Percentiles rank a stretch among this genome's conserved stretches.
Conservation (phyloP, 352 stramenopile species). For the Phytophthora boehmeriae region DNA sequence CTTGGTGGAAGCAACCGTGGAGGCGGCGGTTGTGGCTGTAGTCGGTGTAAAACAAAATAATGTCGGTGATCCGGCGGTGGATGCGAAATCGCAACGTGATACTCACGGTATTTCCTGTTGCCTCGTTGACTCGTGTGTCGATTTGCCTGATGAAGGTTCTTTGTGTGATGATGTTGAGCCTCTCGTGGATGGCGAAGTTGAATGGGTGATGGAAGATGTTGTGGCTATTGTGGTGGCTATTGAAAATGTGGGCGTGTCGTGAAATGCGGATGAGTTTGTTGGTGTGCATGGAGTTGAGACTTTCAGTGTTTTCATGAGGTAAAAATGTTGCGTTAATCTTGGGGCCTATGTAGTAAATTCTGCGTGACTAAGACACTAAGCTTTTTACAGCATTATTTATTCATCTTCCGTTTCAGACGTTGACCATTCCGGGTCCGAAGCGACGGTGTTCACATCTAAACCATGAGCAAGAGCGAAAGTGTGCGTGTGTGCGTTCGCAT, state of each 20-base stretch:
- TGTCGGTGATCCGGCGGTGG: neutral
- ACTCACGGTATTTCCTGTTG: no score
- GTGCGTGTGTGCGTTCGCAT: conserved; percentile 95
- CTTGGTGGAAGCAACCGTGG: neutral
- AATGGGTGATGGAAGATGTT: conserved; percentile 17
- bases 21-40: conserved; percentile 1
- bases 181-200: conserved; percentile 5
- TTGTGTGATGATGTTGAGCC: neutral
- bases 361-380: no score
- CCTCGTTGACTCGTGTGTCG: neutral
- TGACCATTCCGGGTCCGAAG: conserved; percentile 12
- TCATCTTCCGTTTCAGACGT: conserved; percentile 12
- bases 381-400: no score
- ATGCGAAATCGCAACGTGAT: neutral
- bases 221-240: conserved; percentile 14
- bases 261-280: neutral
- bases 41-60: neutral
- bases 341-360: no score
- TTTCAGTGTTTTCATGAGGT: no score
- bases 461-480: conserved; percentile 68
- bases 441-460: conserved; percentile 13
- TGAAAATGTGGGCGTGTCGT: no score
- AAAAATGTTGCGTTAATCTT: no score
- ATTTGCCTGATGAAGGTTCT: neutral
- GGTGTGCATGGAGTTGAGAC: neutral